A percentile compares a stretch with the other conserved stretches of the same genome.
Conservation (phyloP, 2,329 filamentous ascomycete genomes). For the Colletotrichum australisinense region DNA sequence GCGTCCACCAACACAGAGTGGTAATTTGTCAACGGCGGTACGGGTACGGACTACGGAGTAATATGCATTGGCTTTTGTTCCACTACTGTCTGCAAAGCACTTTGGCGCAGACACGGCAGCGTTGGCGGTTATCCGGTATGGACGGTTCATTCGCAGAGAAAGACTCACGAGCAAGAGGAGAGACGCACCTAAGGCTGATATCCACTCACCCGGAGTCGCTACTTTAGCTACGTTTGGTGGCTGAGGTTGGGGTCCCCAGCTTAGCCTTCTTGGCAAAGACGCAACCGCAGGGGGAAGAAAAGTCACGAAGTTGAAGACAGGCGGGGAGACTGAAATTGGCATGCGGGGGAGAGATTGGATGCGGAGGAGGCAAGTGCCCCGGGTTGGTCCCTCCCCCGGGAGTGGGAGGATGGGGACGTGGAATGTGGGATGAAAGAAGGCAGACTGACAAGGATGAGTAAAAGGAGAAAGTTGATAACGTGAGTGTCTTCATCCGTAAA, state of each 20-base stretch:
- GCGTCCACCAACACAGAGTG: neutral
- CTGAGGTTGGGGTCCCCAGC: conserved; percentile 17
- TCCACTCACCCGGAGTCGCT: conserved; percentile 12
- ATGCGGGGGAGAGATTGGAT: conserved; percentile 29
- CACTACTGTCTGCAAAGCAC: neutral
- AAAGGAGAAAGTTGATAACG: neutral
- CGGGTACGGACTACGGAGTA: neutral
- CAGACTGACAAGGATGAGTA: neutral
- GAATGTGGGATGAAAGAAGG: neutral
- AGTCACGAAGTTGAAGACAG: neutral
- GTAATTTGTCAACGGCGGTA: neutral
- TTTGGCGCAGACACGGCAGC: neutral
- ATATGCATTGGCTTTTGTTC: neutral
- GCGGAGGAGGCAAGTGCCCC: conserved; percentile 12
- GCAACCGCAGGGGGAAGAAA: neutral
- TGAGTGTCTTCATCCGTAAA: neutral
- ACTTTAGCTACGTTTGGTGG: neutral
- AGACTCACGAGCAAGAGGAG: neutral
- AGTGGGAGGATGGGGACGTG: neutral
- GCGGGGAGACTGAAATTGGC: conserved; percentile 13
- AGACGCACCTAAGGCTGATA: neutral
- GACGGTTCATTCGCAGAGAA: neutral
- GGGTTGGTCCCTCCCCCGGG: neutral
- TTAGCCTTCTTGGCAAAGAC: conserved; percentile 20
- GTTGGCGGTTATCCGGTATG: neutral